Evolutionary conservation across 2,329 filamentous ascomycete species (phyloP), one percentile per base, ranked within the genome.

Genomic region (Dactylellina drechsleri): DNA sequence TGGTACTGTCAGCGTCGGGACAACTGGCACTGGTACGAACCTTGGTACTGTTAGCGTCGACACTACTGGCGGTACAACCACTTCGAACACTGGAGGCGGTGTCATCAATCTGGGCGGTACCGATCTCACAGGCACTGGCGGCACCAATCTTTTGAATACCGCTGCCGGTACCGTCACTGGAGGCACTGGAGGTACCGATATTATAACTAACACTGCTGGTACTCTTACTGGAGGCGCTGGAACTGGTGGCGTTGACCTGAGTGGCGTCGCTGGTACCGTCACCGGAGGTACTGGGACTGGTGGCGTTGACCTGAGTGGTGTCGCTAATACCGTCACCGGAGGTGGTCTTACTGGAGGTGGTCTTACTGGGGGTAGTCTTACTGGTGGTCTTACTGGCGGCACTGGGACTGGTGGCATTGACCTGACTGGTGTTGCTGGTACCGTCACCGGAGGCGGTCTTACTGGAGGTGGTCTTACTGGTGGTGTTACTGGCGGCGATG

Each of bases 381-480:
- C 50, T 28, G 50, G 28, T 4, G n/a, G 13, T 2, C 12, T 50
- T 10, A 16, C 45, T n/a, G 45, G 45, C 2, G 45, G 45, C 16
- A 20, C 15, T 50, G 45, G 15, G 16, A 18, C 8, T 50, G 36
- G 16, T 26, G 49, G 13, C 20, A 49, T 28, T 56, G 49, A 2
- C 28, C 7, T 36, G 41, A 40, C 50, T n/a, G 43, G 15, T 49
- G 62, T 40, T 58, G 36, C n/a, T 28, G 36, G 20, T 20, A 16
- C 15, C 20, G 6, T 36, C 31, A 10, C 8, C 23, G 15, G 6
- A 7, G 40, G 41, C 20, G 62, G 61, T 10, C 15, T 52, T 31
- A 16, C 53, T 56, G 53, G 53, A 1, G 64, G 53, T 10, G 20
- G 28, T 20, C 28, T 40, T 54, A 16, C 43, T 12, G 57, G 31